These are phyloP conservation scores for Kickxella alabastrina DNA, from an alignment of 192 early-diverging fungal species.

Conservation along the genomic window DNA sequence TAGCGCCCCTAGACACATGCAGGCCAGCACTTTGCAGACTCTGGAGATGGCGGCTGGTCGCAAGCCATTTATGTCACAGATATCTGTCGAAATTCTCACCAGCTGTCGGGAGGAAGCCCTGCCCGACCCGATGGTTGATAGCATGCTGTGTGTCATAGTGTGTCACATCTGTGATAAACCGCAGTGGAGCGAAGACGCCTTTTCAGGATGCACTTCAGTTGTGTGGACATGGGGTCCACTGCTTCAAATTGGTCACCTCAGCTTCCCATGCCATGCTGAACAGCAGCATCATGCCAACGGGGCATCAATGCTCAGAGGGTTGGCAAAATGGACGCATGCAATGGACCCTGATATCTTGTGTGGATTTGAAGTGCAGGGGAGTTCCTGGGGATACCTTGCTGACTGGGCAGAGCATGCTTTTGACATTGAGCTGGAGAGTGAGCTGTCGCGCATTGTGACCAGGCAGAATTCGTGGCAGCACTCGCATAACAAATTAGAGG, in stretches of 20 bases:
- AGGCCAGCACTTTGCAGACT: not conserved
- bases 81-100: conserved; percentile 22
- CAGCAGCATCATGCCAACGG: conserved; percentile 53
- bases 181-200: not conserved
- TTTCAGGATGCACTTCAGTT: not conserved
- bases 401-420: conserved; percentile 53
- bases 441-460: conserved; percentile 51
- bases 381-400: conserved; percentile 88
- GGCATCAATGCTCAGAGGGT: conserved; percentile 52
- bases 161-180: not conserved
- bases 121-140: conserved; percentile 69
- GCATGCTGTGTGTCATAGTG: conserved; percentile 47
- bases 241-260: conserved; percentile 7
- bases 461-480: not conserved
- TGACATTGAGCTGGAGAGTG: conserved; percentile 40
- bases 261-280: conserved; percentile 20
- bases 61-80: conserved; percentile 12
- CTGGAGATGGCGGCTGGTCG: not conserved
- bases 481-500: not conserved
- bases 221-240: conserved; percentile 22
- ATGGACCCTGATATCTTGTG: conserved; percentile 83
- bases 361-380: conserved; percentile 81
- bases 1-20: not conserved
- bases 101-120: conserved; percentile 43
- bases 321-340: conserved; percentile 55